phyloP scores from a whole-genome alignment of 2,329 filamentous ascomycete genomes.

The Aspergillus texensis region DNA sequence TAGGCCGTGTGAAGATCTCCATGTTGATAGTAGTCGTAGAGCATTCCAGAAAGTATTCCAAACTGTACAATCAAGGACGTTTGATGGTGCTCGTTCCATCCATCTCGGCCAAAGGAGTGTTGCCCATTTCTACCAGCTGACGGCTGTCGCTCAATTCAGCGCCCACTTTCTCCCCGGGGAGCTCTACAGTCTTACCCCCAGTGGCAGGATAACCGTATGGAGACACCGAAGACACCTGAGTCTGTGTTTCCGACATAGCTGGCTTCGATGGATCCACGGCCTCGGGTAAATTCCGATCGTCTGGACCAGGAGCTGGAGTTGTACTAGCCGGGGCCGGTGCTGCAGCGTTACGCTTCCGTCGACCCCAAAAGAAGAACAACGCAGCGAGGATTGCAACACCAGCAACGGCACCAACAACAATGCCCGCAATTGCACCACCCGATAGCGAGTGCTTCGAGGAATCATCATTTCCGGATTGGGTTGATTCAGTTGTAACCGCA shows the following conservation, averaged over 20 bases:
- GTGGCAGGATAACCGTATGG: not conserved
- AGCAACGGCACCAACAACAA: slow-evolving; percentile 5
- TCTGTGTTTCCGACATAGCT: not conserved
- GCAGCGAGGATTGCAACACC: not conserved
- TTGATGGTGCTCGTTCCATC: slow-evolving; percentile 6
- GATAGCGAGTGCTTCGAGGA: not conserved
- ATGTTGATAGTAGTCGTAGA: not conserved
- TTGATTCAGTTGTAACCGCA: not conserved
- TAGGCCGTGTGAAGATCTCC: not conserved
- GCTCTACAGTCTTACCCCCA: not conserved
- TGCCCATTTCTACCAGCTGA: slow-evolving; percentile 10
- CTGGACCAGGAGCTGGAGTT: not conserved
- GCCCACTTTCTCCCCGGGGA: not conserved
- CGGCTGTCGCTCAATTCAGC: slow-evolving; percentile 8
- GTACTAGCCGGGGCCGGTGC: not conserved
- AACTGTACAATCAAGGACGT: not conserved
- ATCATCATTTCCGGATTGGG: not conserved
- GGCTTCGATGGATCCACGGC: not conserved
- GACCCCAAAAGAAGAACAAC: slow-evolving; percentile 7
- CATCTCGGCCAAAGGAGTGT: slow-evolving; percentile 7
- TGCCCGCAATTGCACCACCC: slow-evolving; percentile 8
- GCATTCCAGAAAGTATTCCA: not conserved
- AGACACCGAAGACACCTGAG: not conserved
- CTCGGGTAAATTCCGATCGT: not conserved
- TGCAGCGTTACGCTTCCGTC: not conserved